These are phyloP conservation scores for Apiotrichum sp. DNA, from an alignment of 1,284 basidiomycete genomes.

Conservation along the genomic window DNA sequence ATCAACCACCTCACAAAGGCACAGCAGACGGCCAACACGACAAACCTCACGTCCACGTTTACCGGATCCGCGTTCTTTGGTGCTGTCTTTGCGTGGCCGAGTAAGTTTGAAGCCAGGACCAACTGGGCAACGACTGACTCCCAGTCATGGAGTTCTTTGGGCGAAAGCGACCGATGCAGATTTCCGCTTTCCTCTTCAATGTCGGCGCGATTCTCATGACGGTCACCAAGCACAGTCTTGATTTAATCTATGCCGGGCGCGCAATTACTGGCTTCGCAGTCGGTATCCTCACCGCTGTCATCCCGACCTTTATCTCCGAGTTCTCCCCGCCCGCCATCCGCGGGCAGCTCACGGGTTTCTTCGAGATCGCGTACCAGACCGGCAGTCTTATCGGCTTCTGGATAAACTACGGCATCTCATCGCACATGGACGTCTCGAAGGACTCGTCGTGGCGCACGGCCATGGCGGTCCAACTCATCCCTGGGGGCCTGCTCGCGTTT, in stretches of 20 bases:
- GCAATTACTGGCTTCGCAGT: constrained; percentile 41
- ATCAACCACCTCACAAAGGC: constrained; percentile 36
- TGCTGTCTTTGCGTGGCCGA: constrained; percentile 17
- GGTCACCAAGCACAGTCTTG: constrained; percentile 25
- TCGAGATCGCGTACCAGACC: constrained; percentile 48
- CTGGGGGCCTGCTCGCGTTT: constrained; percentile 49
- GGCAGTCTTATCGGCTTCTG: constrained; percentile 49
- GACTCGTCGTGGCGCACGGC: constrained; percentile 49
- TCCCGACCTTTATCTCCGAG: constrained; percentile 42
- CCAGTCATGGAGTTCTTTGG: constrained; percentile 30
- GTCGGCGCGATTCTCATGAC: constrained; percentile 41
- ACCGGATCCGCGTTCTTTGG: constrained; percentile 44
- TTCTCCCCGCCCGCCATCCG: constrained; percentile 45
- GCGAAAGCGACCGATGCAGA: constrained; percentile 26
- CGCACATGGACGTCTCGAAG: constrained; percentile 42
- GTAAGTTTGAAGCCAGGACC: not conserved
- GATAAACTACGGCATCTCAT: constrained; percentile 49
- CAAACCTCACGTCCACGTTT: constrained; percentile 46
- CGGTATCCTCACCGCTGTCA: constrained; percentile 26
- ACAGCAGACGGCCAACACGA: constrained; percentile 37
- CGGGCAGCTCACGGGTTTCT: constrained; percentile 50
- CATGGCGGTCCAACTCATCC: constrained; percentile 54
- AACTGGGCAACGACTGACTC: not conserved
- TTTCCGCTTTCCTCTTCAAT: constrained; percentile 38
- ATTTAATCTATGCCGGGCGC: constrained; percentile 37